phyloP scores from a whole-genome alignment of 2,329 filamentous ascomycete species.

The Fusarium aywerte region DNA sequence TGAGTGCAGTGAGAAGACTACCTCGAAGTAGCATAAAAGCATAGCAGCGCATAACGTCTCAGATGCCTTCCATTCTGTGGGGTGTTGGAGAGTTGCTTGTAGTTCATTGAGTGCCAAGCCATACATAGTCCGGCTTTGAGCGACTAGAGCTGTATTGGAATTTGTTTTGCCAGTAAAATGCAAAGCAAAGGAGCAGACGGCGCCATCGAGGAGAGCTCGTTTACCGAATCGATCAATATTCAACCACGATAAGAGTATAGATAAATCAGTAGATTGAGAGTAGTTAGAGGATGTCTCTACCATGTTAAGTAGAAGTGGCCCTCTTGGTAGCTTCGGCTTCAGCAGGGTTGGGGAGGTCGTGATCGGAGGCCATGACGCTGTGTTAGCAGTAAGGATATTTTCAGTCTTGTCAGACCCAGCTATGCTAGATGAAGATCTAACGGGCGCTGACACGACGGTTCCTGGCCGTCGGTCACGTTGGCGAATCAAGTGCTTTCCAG shows the following conservation, averaged over 20 bases:
- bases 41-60: constrained; percentile 57
- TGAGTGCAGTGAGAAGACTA: constrained; percentile 27
- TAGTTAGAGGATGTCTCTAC: constrained; percentile 40
- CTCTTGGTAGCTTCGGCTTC: constrained; percentile 40
- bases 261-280: constrained; percentile 40
- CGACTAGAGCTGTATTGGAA: constrained; percentile 46
- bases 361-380: constrained; percentile 9
- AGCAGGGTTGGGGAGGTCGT: constrained; percentile 28
- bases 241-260: constrained; percentile 45
- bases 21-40: constrained; percentile 55
- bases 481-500: constrained; percentile 54
- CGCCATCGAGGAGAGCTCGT: constrained; percentile 52
- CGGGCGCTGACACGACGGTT: constrained; percentile 5
- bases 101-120: constrained; percentile 51
- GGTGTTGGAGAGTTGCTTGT: constrained; percentile 52
- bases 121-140: constrained; percentile 53
- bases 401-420: constrained; percentile 17
- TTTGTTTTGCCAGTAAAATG: constrained; percentile 54
- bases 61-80: constrained; percentile 52
- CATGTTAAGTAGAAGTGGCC: constrained; percentile 49
- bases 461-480: constrained; percentile 40
- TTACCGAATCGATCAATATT: constrained; percentile 49
- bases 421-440: constrained; percentile 25
- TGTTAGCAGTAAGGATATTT: background rate
- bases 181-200: constrained; percentile 52